Base-by-base conservation (phyloP, 2,329 filamentous ascomycete species). In the Colletotrichum sp. region DNA sequence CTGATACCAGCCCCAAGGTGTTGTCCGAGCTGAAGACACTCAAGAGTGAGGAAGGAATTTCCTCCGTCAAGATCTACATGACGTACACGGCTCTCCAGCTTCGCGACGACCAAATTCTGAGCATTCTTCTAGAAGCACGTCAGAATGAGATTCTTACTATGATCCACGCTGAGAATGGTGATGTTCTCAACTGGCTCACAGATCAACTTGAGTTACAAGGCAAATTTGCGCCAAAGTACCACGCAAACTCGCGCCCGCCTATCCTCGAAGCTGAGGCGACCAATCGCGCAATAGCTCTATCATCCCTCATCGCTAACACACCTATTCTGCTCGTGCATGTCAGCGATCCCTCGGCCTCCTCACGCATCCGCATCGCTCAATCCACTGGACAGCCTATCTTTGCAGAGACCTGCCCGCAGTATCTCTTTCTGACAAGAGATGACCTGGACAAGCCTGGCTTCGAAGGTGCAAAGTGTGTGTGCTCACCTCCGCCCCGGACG, bases 361-460 rank as follows among this genome's bases (percentile, higher is more conserved):
- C 79, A 4, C 85, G 87, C 69, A 90, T 90, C 78, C 85, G 87
- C 67, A 79, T 83, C 57, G 89, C 89, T 0, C 80, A 81, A 71
- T 77, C 79, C 61, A 69, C 81, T 80, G 87, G 87, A 0, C 83
- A 89, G 67, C 89, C 89, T 8, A 83, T 91, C 55, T 88, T 87
- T 77, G 89, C 89, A 6, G 89, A 91, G 80, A 91, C 89, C 1
- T 91, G 89, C 78, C 89, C 89, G 2, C 89, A 91, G 77, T 91
- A 91, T 77, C 85, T 91, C 4, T 89, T 90, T 77, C 84, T 91
- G 6, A 90, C 88, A 3, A 85, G 88, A n/a, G 84, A 86, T 25
- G 87, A 89, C 79, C 85, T 90, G 4, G 88, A 89, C 72, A 83
- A 84, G 55, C 87, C 87, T 1, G 88, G 88, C 9, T 90, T 91